Base-by-base conservation (phyloP, 306 rosid genomes). In the Corylus avellana region DNA sequence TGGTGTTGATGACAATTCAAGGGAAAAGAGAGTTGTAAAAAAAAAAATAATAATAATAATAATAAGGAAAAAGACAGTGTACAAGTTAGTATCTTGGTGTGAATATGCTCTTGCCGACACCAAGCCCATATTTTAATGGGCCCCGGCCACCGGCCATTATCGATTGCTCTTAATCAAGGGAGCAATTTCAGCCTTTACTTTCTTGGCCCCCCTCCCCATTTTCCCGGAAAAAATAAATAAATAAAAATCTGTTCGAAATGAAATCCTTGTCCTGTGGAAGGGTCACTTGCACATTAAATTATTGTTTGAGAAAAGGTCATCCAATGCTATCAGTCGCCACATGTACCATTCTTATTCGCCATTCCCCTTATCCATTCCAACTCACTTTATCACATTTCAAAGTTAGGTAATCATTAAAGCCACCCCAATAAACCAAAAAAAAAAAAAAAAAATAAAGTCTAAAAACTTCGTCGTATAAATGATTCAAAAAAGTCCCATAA, bases 141-240 rank as follows among this genome's bases (percentile, higher is more conserved):
- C 0, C 69, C 69, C 39, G 4, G 44, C 42, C 69, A 62, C 69
- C 44, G n/a, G 69, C 69, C 44, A 62, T 39, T 39, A n/a, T 66
- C 49, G 16, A 29, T 27, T 61, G 42, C 42, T 22, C 42, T 2
- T 61, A 16, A 27, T 29, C 7, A 27, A 4, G 17, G 39, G 67
- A 62, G 69, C 39, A 62, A 62, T 62, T 62, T 62, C 44, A 62
- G 69, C 69, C 69, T 11, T 62, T 12, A 62, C 17, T 27, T 29
- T 27, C 44, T 12, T 62, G 17, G 69, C 42, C n/a, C 42, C n/a
- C 16, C 42, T 17, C 42, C 10, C 42, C 12, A 4, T 29, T 62
- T 29, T 8, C 69, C 12, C 7, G 14, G 8, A 42, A 5, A 42
- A 42, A 42, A 42, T 5, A 32, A 5, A 42, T 5, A 42, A 42